Evolutionary conservation across 352 stramenopile species (phyloP), one percentile per base, ranked within the genome.

Genomic region (Phytophthora idaei): DNA sequence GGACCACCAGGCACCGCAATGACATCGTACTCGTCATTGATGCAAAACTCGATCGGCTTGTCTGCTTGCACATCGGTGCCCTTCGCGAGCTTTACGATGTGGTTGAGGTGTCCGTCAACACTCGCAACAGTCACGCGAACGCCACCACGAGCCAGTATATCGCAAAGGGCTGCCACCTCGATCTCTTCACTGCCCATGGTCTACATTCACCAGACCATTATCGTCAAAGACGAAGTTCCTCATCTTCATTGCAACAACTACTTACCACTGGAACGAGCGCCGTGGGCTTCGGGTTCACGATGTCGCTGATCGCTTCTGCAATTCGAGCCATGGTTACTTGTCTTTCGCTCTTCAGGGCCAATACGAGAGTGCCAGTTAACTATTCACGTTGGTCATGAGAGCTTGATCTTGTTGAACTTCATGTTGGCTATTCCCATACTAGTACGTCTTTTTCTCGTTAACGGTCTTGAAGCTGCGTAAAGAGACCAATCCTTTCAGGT

Each of bases 1-100:
- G 71, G 49, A 3, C 85, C 85, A 17, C 85, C 85, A 10, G 83
- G 82, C n/a, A 93, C 69, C 11, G 85, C 73, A 42, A 93, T 90
- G 28, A 85, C 36, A 64, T 93, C 82, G 41, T 73, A 93, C 10
- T 80, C 64, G 14, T 86, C 75, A 25, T 89, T 76, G 17, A 69
- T 59, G 41, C 85, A 91, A 56, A 84, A 78, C 41, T 82, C 72
- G 34, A 93, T 83, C 3, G 81, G 68, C 60, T 89, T 88, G 59
- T 93, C 81, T 7, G 82, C 74, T 64, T 90, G 77, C 10, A 93
- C 62, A 47, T 77, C 64, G 2, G 82, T 82, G 31, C 82, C 85
- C 8, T 85, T 71, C 17, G 67, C 65, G 21, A 91, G 62, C 57
- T 77, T 85, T 34, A 93, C 79, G 32, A 93, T 58, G 49, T 82